Evolutionary conservation across 768 basidiomycete genomes (phyloP).

Genomic region (Mycena floridula): DNA sequence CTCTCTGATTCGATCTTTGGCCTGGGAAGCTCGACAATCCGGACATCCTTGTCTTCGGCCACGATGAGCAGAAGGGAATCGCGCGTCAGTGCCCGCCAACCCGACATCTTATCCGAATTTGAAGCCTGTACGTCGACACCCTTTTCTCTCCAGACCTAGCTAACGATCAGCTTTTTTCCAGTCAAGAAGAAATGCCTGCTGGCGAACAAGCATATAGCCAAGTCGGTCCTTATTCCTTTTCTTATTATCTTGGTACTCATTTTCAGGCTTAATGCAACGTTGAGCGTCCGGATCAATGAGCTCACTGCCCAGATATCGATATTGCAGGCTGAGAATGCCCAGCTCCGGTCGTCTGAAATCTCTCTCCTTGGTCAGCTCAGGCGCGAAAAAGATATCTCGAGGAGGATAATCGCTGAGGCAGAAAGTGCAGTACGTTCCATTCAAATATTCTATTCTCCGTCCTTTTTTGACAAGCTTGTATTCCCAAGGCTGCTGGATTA

Average conservation of each 20-base stretch:
- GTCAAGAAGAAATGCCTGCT: conserved; percentile 92
- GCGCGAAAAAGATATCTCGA: conserved; percentile 73
- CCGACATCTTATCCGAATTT: conserved; percentile 77
- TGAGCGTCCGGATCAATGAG: conserved; percentile 80
- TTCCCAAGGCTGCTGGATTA: no score
- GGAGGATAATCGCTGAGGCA: conserved; percentile 64
- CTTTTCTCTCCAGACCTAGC: conserved; percentile 11
- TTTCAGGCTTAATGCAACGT: conserved; percentile 73
- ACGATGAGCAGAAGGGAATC: conserved; percentile 57
- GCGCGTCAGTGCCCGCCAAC: conserved; percentile 59
- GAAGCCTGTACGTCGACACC: conserved; percentile 64
- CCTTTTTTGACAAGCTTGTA: no score
- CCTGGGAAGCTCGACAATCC: no score
- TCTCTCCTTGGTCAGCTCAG: conserved; percentile 70
- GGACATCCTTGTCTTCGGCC: no score
- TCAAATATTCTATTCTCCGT: no score
- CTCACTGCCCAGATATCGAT: conserved; percentile 76
- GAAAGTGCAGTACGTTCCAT: conserved; percentile 61
- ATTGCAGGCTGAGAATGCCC: conserved; percentile 79
- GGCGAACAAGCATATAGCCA: conserved; percentile 89
- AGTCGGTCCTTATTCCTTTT: conserved; percentile 37
- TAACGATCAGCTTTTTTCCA: conserved; percentile 29
- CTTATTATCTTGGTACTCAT: conserved; percentile 5
- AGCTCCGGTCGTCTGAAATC: conserved; percentile 76
- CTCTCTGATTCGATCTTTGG: no score